Evolutionary conservation across 768 basidiomycete species (phyloP).

Genomic region (Tylopilus balloui): DNA sequence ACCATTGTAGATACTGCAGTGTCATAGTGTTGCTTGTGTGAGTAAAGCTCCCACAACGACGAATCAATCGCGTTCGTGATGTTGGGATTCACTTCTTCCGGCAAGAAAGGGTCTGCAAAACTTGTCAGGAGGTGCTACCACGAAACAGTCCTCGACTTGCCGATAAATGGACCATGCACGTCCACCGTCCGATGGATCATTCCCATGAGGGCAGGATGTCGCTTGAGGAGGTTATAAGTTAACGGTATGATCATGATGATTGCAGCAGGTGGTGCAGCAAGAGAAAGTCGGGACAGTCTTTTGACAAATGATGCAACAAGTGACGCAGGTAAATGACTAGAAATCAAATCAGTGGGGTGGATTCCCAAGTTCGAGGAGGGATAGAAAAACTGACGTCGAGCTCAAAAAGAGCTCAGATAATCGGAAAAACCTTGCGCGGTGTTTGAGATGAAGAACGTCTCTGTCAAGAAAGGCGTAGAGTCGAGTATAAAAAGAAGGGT

Average conservation of each 20-base stretch:
- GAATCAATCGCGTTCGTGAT: constrained; percentile 77
- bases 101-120: constrained; percentile 64
- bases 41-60: constrained; percentile 88
- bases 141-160: constrained; percentile 21
- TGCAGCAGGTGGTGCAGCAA: constrained; percentile 84
- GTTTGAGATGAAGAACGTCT: constrained; percentile 85
- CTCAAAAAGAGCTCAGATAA: constrained; percentile 86
- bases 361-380: neutral
- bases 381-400: constrained; percentile 66
- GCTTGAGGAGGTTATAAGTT: constrained; percentile 89
- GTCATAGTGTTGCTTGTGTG: constrained; percentile 80
- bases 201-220: constrained; percentile 85
- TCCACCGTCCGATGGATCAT: constrained; percentile 77
- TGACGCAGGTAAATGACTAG: constrained; percentile 80
- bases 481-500: constrained; percentile 90
- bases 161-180: constrained; percentile 31
- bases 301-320: constrained; percentile 96
- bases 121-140: constrained; percentile 2
- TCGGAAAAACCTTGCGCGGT: constrained; percentile 93
- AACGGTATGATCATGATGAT: constrained; percentile 90
- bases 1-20: constrained; percentile 81
- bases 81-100: constrained; percentile 65
- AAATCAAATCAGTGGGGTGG: constrained; percentile 3
- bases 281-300: constrained; percentile 77
- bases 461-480: constrained; percentile 88